These are phyloP conservation scores for Ophiorrhiza pumila DNA, from an alignment of 257 asterid genomes.

Conservation along the genomic window DNA sequence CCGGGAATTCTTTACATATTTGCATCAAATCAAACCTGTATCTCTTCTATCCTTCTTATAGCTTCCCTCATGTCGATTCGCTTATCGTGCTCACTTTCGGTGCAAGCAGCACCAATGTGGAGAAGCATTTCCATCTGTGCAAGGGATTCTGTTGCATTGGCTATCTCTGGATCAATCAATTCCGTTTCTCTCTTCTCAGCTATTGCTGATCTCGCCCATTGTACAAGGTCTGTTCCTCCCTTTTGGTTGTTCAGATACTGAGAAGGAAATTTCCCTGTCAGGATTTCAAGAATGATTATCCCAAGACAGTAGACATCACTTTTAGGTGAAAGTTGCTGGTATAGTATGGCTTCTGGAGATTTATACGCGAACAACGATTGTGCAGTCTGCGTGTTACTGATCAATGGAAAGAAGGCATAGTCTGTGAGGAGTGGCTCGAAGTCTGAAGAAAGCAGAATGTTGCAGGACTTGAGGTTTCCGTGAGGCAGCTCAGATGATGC, in stretches of 20 bases:
- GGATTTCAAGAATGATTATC: constrained; percentile 61
- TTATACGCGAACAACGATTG: constrained; percentile 55
- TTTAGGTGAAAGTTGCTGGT: constrained; percentile 60
- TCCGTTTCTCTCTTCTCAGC: constrained; percentile 43
- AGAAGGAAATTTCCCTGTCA: constrained; percentile 78
- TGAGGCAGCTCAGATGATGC: constrained; percentile 63
- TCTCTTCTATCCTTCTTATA: constrained; percentile 57
- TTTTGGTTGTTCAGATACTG: constrained; percentile 74
- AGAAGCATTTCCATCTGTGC: constrained; percentile 60
- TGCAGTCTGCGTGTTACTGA: constrained; percentile 51
- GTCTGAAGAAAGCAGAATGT: constrained; percentile 51
- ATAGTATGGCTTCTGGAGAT: constrained; percentile 58
- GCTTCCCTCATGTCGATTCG: constrained; percentile 73
- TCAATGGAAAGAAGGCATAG: constrained; percentile 56
- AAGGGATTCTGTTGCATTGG: constrained; percentile 18
- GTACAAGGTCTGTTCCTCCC: constrained; percentile 78
- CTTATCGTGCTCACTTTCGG: constrained; percentile 39
- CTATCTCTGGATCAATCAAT: constrained; percentile 72
- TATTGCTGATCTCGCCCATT: constrained; percentile 53
- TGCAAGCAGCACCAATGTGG: constrained; percentile 56
- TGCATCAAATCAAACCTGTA: constrained; percentile 35
- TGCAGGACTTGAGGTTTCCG: constrained; percentile 92
- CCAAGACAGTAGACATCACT: constrained; percentile 87
- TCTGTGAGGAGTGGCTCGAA: constrained; percentile 78
- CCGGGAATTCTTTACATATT: not conserved